Evolutionary conservation across 2,329 filamentous ascomycete species (phyloP), one percentile per base, ranked within the genome.

Genomic region (Aspergillus ruber): DNA sequence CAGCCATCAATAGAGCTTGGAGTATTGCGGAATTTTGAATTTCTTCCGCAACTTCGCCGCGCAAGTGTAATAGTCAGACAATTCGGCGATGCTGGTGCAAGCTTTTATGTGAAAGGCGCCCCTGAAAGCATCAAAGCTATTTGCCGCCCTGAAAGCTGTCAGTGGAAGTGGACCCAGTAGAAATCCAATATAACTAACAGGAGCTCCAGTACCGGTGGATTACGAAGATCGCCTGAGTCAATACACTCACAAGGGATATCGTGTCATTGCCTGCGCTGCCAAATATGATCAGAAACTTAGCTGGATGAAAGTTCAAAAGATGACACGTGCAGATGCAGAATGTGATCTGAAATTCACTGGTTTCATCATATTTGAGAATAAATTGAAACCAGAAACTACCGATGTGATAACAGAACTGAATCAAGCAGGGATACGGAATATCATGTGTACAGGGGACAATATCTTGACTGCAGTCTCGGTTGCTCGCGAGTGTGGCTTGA

Each of bases 361-460:
- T 4, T 98, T 98, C 70, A 97, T 98, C 62, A 85, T 98, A 46
- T 98, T 98, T 59, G 93, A 98, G 71, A 98, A 98, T 72, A 98
- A 98, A 70, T 74, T 98, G 51, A 98, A 98, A 67, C 84, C 88
- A 1, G 90, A 82, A 17, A 96, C 91, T 0, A 79, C 87, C 1
- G 79, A 78, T 1, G 86, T 96, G 29, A 81, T 98, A 21, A 79
- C 86, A 47, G 90, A 97, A 69, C 78, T 98, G 3, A 78, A 82
- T 27, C 76, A 85, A 45, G 91, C 94, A 6, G 86, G 86, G 47
- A 95, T 98, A 56, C 82, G 88, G 32, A 85, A 86, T 23, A 83
- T 95, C 44, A 98, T 98, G 93, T 94, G 94, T 53, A 98, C 93
- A 0, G 93, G 93, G 25, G 93, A 98, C 74, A 98, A 98, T 58